Evolutionary conservation across 2,329 filamentous ascomycete species (phyloP).

Genomic region (Aureobasidium sp.): DNA sequence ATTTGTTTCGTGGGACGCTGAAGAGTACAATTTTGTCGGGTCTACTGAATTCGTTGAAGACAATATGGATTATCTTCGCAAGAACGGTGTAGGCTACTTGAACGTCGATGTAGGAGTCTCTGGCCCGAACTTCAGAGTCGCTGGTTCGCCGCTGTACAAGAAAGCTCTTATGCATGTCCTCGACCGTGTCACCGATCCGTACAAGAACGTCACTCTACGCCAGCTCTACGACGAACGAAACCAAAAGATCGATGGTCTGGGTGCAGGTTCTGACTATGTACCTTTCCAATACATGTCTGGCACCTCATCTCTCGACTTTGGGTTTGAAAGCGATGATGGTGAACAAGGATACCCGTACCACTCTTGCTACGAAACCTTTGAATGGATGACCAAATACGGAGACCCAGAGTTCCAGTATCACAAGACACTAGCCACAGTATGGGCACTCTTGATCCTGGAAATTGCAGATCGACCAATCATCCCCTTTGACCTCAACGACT

Average conservation of each 20-base stretch:
- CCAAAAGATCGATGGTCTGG: slow-evolving; percentile 59
- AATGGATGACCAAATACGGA: slow-evolving; percentile 72
- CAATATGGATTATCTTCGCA: slow-evolving; percentile 63
- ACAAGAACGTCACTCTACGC: slow-evolving; percentile 62
- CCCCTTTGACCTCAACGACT: slow-evolving; percentile 72
- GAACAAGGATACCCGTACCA: slow-evolving; percentile 59
- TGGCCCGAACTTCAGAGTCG: slow-evolving; percentile 66
- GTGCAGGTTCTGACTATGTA: slow-evolving; percentile 73
- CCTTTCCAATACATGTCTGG: slow-evolving; percentile 90
- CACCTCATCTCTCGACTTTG: slow-evolving; percentile 77
- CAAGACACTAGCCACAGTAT: slow-evolving; percentile 67
- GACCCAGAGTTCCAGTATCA: slow-evolving; percentile 80
- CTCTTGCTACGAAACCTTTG: slow-evolving; percentile 83
- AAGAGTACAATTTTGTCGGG: slow-evolving; percentile 87
- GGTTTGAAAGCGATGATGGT: slow-evolving; percentile 56
- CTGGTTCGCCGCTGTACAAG: slow-evolving; percentile 73
- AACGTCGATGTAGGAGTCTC: slow-evolving; percentile 82
- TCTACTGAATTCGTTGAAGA: slow-evolving; percentile 94
- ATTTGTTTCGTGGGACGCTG: slow-evolving; percentile 94
- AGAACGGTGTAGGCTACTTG: slow-evolving; percentile 76
- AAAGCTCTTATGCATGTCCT: slow-evolving; percentile 66
- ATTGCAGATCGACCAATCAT: slow-evolving; percentile 73
- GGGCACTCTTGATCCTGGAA: slow-evolving; percentile 76
- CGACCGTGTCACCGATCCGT: slow-evolving; percentile 66
- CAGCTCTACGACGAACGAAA: slow-evolving; percentile 66